phyloP scores from a whole-genome alignment of 768 basidiomycete genomes.

The Daedalea quercina region DNA sequence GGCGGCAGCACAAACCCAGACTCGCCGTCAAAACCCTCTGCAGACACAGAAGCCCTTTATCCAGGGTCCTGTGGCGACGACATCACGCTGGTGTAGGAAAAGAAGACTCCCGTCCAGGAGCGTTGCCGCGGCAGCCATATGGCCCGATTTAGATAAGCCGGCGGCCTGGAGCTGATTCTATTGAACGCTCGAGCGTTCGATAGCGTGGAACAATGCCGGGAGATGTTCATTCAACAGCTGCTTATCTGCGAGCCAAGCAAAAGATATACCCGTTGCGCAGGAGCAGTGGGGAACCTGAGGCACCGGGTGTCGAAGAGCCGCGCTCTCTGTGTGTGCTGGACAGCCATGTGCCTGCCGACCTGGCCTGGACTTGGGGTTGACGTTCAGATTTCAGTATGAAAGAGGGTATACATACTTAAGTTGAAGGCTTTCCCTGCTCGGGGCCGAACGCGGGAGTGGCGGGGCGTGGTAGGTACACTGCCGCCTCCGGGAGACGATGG shows the following conservation, averaged over 20 bases:
- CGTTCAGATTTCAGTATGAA: not conserved
- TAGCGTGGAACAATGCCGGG: not conserved
- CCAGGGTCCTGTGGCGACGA: too few relatives aligned
- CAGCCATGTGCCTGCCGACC: not conserved
- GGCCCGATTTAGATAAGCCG: not conserved
- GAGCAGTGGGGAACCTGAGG: not conserved
- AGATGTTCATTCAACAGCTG: not conserved
- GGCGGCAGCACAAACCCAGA: too few relatives aligned
- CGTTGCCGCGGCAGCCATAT: not conserved
- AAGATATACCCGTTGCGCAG: not conserved
- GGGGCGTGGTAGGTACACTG: not conserved
- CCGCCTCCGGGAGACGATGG: not conserved
- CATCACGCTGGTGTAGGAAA: too few relatives aligned
- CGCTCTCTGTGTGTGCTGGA: not conserved
- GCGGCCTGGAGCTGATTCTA: not conserved
- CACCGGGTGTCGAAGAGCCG: not conserved
- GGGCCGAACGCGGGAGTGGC: constrained; percentile 1
- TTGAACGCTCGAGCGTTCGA: not conserved
- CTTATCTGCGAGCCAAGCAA: too few relatives aligned
- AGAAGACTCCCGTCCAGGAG: too few relatives aligned
- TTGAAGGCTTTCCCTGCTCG: not conserved
- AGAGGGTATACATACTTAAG: too few relatives aligned
- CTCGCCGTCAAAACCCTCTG: too few relatives aligned
- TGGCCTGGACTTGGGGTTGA: not conserved
- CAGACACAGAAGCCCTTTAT: too few relatives aligned